Evolutionary conservation across 148 eudicot species (phyloP).

Genomic region (Tetragonia tetragonoides): DNA sequence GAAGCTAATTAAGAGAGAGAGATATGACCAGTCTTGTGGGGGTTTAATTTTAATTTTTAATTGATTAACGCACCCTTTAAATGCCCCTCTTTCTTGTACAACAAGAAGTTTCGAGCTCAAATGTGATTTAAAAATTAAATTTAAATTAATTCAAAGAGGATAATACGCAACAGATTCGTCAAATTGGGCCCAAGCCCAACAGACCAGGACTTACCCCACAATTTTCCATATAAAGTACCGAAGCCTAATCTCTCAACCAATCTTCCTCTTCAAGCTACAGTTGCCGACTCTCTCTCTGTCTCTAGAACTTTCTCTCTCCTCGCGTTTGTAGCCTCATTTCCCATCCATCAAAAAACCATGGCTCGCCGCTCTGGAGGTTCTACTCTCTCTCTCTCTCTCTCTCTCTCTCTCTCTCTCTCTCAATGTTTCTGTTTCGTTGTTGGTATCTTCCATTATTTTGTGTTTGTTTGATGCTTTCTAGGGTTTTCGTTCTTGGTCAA

Average conservation of each 20-base stretch:
- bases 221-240: no score
- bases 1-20: no score
- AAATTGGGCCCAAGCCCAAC: conserved; percentile 5
- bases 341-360: conserved; percentile 31
- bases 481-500: background rate
- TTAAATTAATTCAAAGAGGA: no score
- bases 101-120: no score
- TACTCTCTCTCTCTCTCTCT: background rate
- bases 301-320: conserved; percentile 13
- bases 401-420: background rate
- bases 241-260: background rate
- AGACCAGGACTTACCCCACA: background rate
- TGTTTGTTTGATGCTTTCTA: background rate
- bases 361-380: conserved; percentile 70
- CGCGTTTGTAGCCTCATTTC: conserved; percentile 13
- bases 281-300: conserved; percentile 8
- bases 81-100: no score
- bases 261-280: background rate
- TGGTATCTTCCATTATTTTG: background rate
- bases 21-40: no score
- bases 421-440: background rate
- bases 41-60: no score
- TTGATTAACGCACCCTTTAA: no score
- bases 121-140: no score
- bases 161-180: background rate